These are phyloP conservation scores for Saksenaea vasiformis DNA, from an alignment of 371 early-diverging fungal species.

Conservation along the genomic window DNA sequence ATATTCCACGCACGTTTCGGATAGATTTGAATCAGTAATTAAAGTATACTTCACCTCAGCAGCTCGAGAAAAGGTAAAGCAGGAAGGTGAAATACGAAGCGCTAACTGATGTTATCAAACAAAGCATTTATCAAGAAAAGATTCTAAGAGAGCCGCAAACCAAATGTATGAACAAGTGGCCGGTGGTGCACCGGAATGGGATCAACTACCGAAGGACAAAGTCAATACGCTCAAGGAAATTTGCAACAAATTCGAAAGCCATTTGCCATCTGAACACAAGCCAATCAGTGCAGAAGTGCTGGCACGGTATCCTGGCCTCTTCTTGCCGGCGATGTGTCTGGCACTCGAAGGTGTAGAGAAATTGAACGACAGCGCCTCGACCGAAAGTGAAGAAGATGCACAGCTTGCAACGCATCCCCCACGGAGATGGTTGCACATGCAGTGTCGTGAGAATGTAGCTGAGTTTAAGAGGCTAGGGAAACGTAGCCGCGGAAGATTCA, in stretches of 20 bases:
- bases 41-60: not conserved
- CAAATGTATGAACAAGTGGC: not conserved
- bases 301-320: not conserved
- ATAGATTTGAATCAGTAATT: not conserved
- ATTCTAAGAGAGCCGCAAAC: not conserved
- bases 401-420: not conserved
- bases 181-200: not conserved
- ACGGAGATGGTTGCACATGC: not conserved
- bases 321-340: not conserved
- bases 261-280: not conserved
- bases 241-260: not conserved
- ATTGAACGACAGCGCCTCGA: not conserved
- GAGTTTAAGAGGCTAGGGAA: not conserved
- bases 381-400: not conserved
- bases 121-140: not conserved
- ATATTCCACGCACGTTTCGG: not conserved
- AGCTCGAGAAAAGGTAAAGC: too few species aligned
- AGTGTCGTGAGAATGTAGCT: not conserved
- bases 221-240: not conserved
- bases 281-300: not conserved
- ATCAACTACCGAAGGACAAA: not conserved
- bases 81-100: too few species aligned
- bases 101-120: not conserved
- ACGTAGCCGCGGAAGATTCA: not conserved
- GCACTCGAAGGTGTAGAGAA: not conserved